Conservation (phyloP, 2,329 filamentous ascomycete genomes). For the Tolypocladium sp. region DNA sequence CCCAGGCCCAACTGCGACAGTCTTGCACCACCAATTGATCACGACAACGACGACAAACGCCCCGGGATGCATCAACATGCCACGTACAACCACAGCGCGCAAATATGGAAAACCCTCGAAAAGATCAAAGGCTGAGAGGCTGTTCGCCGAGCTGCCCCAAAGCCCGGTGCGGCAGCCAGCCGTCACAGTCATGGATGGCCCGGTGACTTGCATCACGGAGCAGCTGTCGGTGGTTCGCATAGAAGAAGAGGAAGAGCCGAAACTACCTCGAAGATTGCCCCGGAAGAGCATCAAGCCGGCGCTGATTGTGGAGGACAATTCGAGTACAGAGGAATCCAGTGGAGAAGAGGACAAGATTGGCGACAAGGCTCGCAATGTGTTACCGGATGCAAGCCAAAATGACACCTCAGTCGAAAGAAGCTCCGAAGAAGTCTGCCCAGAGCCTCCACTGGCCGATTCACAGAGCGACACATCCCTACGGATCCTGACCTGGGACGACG, state of each 20-base stretch:
- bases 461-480: slow-evolving; percentile 22
- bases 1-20: neutral
- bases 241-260: slow-evolving; percentile 7
- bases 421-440: slow-evolving; percentile 4
- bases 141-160: slow-evolving; percentile 43
- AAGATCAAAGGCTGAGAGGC: slow-evolving; percentile 34
- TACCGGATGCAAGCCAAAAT: neutral
- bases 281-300: slow-evolving; percentile 6
- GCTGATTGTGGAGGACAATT: slow-evolving; percentile 2
- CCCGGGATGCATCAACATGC: slow-evolving; percentile 26
- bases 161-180: slow-evolving; percentile 32
- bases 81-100: slow-evolving; percentile 30
- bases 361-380: neutral
- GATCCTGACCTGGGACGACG: slow-evolving; percentile 45
- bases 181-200: slow-evolving; percentile 9
- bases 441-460: neutral
- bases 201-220: slow-evolving; percentile 22
- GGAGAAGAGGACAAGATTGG: neutral
- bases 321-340: neutral
- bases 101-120: slow-evolving; percentile 43
- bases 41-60: neutral
- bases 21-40: neutral
- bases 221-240: slow-evolving; percentile 23
- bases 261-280: slow-evolving; percentile 4
- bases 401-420: neutral